These are phyloP conservation scores for Nidularia pulvinata DNA, from an alignment of 768 basidiomycete genomes.

Conservation along the genomic window DNA sequence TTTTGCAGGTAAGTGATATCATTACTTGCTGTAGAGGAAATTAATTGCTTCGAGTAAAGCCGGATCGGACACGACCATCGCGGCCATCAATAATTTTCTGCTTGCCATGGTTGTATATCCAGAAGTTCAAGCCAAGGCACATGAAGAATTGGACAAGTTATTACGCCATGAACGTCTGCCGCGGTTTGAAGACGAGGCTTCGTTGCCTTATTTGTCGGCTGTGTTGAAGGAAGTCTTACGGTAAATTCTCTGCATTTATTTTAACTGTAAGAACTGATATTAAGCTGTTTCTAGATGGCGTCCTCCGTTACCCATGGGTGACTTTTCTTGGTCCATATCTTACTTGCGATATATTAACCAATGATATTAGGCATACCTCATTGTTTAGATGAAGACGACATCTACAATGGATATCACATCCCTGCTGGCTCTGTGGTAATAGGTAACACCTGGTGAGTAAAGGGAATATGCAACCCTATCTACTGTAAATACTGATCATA, in stretches of 20 bases:
- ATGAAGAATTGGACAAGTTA: conserved; percentile 34
- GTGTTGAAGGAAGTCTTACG: conserved; percentile 32
- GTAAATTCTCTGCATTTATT: conserved; percentile 3
- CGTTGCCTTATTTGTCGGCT: conserved; percentile 34
- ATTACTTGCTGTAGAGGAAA: no score
- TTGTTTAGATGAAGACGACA: conserved; percentile 32
- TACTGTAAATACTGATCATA: neutral
- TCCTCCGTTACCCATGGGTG: conserved; percentile 25
- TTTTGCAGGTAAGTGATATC: conserved; percentile 16
- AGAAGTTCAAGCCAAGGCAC: conserved; percentile 30
- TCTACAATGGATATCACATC: conserved; percentile 42
- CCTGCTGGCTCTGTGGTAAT: conserved; percentile 37
- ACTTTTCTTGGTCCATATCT: neutral
- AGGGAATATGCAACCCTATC: neutral
- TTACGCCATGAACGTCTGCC: conserved; percentile 31
- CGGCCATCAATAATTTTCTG: conserved; percentile 25
- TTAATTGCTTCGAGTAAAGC: conserved; percentile 8
- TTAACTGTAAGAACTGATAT: neutral
- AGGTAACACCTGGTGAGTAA: conserved; percentile 28
- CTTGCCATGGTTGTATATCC: conserved; percentile 39
- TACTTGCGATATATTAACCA: no score
- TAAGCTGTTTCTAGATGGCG: conserved; percentile 16
- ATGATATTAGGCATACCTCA: conserved; percentile 25
- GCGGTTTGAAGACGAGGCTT: conserved; percentile 28
- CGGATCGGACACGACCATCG: conserved; percentile 22